phyloP scores from a whole-genome alignment of 2,329 filamentous ascomycete genomes.

The Aspergillus aculeatus region DNA sequence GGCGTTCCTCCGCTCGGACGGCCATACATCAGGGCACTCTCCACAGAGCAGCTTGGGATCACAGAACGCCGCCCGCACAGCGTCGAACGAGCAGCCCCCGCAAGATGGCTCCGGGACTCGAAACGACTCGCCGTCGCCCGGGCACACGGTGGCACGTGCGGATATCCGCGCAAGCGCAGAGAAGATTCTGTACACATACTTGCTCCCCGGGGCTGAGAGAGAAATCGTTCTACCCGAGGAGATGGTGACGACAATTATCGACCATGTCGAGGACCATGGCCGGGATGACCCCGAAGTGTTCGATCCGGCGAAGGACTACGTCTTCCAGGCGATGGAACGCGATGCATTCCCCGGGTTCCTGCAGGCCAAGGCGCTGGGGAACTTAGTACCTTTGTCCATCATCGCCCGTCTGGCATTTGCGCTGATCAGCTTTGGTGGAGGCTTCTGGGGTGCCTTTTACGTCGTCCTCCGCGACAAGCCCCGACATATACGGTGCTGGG shows the following conservation, averaged over 20 bases:
- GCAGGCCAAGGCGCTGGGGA: conserved; percentile 90
- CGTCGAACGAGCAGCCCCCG: conserved; percentile 49
- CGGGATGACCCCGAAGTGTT: conserved; percentile 97
- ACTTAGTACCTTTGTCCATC: conserved; percentile 87
- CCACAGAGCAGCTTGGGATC: conserved; percentile 56
- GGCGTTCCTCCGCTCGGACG: conserved; percentile 72
- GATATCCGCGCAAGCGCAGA: conserved; percentile 93
- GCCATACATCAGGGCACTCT: conserved; percentile 49
- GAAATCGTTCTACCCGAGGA: conserved; percentile 90
- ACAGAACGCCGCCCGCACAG: conserved; percentile 39
- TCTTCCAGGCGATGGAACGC: conserved; percentile 98
- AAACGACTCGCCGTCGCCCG: conserved; percentile 77
- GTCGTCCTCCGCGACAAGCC: conserved; percentile 86
- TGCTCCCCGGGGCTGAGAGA: conserved; percentile 90
- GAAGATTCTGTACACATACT: conserved; percentile 97
- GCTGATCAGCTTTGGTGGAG: conserved; percentile 81
- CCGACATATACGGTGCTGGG: conserved; percentile 76
- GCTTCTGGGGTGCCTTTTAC: conserved; percentile 90
- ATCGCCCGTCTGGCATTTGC: conserved; percentile 83
- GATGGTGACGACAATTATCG: conserved; percentile 82
- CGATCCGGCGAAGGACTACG: conserved; percentile 96
- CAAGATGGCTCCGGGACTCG: conserved; percentile 61
- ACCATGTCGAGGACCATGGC: conserved; percentile 83
- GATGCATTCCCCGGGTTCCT: conserved; percentile 98
- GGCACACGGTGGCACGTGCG: conserved; percentile 78